Evolutionary conservation across 805 yeast genomes (phyloP), one percentile per base, ranked within the genome.

Genomic region (Nakazawaea wickerhamii): DNA sequence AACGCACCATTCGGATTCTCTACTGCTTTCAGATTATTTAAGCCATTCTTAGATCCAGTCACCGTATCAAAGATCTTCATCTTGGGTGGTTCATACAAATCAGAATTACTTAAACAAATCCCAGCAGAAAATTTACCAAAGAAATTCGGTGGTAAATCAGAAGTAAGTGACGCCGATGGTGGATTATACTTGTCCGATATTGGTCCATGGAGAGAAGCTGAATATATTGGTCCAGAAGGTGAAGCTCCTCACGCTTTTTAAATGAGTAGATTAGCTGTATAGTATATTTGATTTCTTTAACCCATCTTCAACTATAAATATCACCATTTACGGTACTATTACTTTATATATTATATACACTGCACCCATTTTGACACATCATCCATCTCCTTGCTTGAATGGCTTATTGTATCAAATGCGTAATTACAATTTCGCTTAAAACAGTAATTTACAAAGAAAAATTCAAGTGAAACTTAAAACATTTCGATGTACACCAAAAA

Each of bases 1-100:
- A 93, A 93, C 59, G 95, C 98, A 1, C 99, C 99, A 50, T 93
- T 89, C 60, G 99, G 99, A 2, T 93, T 93, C 67, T 79, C 96
- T 30, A 82, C 97, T 31, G 97, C 95, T 31, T 93, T 91, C 76
- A 78, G 79, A 61, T 60, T 90, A 43, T 86, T 93, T 70, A 89
- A 89, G 69, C 91, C 95, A 43, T 90, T 93, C 67, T 75, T 93
- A 59, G 99, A 93, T 61, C 98, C 98, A 3, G 98, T 91, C 43
- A 93, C 99, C 7, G 97, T 93, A 18, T 81, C 93, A 36, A 93
- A 93, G 69, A 91, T 93, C 61, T 86, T 81, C 71, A 88, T 93
- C 50, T 70, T 90, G 55, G 88, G 96, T 48, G 66, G 80, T 33
- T 72, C 79, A 40, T 93, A 91, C 65, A 73, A 82, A 60, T 73